Percentiles rank a stretch among this genome's conserved stretches.
Evolutionary conservation across 306 rosid genomes (phyloP).

Genomic region (Sophora flavescens): DNA sequence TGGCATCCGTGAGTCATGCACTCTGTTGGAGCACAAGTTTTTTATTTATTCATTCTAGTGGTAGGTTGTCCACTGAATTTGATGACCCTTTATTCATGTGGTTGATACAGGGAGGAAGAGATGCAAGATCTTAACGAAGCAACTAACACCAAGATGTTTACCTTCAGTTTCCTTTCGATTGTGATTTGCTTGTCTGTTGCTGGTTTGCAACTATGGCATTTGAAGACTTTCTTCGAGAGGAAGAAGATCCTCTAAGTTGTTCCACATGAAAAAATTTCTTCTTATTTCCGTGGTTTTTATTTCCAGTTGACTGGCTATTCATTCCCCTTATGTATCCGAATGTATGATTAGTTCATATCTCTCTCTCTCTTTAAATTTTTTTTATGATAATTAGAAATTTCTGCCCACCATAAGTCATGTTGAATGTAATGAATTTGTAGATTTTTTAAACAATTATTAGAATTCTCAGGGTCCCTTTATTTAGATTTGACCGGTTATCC

Average conservation of each 20-base stretch:
- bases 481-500: conserved; percentile 1
- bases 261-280: neutral
- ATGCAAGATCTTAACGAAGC: conserved; percentile 85
- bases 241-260: conserved; percentile 78
- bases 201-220: conserved; percentile 89
- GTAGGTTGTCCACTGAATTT: conserved; percentile 28
- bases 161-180: conserved; percentile 79
- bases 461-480: conserved; percentile 14
- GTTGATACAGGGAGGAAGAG: conserved; percentile 78
- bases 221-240: conserved; percentile 92
- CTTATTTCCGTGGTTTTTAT: conserved; percentile 18
- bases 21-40: conserved; percentile 1
- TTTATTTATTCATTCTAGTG: conserved; percentile 37
- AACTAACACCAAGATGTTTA: conserved; percentile 79
- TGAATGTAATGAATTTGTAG: conserved; percentile 19
- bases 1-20: neutral
- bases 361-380: neutral
- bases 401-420: neutral
- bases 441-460: conserved; percentile 27
- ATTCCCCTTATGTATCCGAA: conserved; percentile 15
- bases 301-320: neutral
- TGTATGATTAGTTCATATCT: conserved; percentile 42
- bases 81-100: conserved; percentile 25
- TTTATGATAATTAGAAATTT: conserved; percentile 13
- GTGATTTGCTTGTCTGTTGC: conserved; percentile 88